A percentile compares a stretch with the other conserved stretches of the same genome.
Evolutionary conservation across 23 red algal genomes (phyloP).

Genomic region (Chondrus crispus): DNA sequence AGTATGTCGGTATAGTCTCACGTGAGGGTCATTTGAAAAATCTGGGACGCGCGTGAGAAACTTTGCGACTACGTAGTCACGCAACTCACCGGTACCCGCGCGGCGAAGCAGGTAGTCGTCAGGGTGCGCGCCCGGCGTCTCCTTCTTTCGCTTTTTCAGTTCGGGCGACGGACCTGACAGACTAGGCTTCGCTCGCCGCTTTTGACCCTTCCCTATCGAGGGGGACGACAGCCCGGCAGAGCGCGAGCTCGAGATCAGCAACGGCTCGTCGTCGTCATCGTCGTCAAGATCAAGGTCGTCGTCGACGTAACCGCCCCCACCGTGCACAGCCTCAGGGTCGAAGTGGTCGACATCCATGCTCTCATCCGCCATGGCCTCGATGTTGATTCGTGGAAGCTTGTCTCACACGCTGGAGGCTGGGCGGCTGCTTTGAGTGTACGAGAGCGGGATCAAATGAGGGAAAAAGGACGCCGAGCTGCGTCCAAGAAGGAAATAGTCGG

Average conservation of each 20-base stretch:
- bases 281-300: conserved; percentile 58
- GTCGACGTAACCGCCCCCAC: conserved; percentile 51
- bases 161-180: neutral
- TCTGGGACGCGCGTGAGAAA: conserved; percentile 33
- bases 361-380: conserved; percentile 42
- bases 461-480: too few species aligned
- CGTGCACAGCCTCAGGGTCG: conserved; percentile 4
- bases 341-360: conserved; percentile 21
- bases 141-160: neutral
- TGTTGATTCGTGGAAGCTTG: too few species aligned
- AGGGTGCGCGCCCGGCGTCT: neutral
- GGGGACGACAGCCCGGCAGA: neutral
- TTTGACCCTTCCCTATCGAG: neutral
- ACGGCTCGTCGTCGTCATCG: conserved; percentile 52
- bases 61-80: conserved; percentile 49
- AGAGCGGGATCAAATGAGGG: too few species aligned
- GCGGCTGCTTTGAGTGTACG: too few species aligned
- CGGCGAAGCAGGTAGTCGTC: conserved; percentile 21
- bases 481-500: too few species aligned
- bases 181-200: neutral
- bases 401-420: too few species aligned
- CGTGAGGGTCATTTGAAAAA: neutral
- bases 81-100: neutral
- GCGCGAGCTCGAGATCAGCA: neutral
- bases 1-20: conserved; percentile 16